Base-by-base conservation (phyloP, 2,329 filamentous ascomycete genomes). In the Fusarium sp. region DNA sequence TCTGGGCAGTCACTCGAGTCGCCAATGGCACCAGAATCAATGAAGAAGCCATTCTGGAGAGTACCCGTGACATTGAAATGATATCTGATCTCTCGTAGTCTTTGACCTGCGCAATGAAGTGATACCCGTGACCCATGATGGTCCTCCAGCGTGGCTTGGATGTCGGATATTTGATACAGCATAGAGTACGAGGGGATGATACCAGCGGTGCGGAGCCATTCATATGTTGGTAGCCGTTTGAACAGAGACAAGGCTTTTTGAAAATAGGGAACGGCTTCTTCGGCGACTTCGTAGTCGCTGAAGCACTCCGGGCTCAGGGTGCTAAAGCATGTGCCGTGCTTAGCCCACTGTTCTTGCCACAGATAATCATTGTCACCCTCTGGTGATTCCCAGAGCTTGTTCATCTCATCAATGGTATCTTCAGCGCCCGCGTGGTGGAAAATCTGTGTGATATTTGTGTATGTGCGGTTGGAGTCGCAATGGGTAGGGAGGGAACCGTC, bases 401-500 rank as follows among this genome's bases (percentile, higher is more conserved):
- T 53, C 61, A 64, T 64, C 4, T 64, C 41, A 3, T 59, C 31
- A 3, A 64, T 8, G 5, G 21, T 48, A 4, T 29, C 18, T n/a
- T 64, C 61, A 6, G 59, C 61, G 0, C 61, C 61, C 0, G 41
- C 52, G 9, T 64, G 59, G n/a, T 64, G 31, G 14, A 64, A 18
- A 8, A 64, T 48, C 4, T 64, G 61, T 17, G 61, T 64, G 14
- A 64, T 64, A 6, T 64, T 64, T 36, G 59, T 64, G 46, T 64
- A 64, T 31, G 60, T 64, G 27, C 61, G 61, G 41, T 64, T 64
- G 36, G 52, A 47, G 2, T 64, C 61, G 33, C 61, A 64, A 25
- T 31, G 29, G 21, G 17, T 42, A 4, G 53, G 59, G 14, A 59
- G 35, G 14, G 61, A 64, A 11, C 59, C 61, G 6, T 63, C 52